phyloP scores from a whole-genome alignment of 164 flowering plant genomes.

The Akebia trifoliata region DNA sequence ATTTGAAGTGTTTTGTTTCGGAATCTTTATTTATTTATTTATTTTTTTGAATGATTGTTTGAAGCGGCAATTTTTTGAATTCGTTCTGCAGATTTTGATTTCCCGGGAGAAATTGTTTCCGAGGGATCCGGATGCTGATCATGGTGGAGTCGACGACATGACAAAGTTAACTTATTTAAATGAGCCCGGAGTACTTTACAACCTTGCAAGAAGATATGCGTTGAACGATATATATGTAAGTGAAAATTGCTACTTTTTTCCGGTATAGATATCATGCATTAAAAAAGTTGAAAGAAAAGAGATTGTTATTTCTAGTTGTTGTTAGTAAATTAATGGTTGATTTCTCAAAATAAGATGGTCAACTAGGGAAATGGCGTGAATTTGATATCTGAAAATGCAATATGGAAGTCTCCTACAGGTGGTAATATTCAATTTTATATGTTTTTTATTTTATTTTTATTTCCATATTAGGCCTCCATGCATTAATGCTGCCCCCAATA shows the following conservation, averaged over 20 bases:
- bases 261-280: too few species aligned
- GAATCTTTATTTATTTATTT: not conserved
- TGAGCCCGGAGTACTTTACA: conserved; percentile 94
- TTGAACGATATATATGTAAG: conserved; percentile 96
- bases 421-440: too few species aligned
- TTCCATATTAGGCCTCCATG: too few species aligned
- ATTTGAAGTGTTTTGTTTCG: not conserved
- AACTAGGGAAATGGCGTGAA: too few species aligned
- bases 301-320: not conserved
- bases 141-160: conserved; percentile 98
- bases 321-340: not conserved
- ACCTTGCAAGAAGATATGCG: conserved; percentile 78
- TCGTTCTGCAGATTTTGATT: not conserved
- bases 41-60: not conserved
- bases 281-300: not conserved
- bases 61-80: not conserved
- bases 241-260: conserved; percentile 5
- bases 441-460: too few species aligned
- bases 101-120: conserved; percentile 54
- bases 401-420: too few species aligned
- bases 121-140: conserved; percentile 86
- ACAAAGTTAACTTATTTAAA: conserved; percentile 91
- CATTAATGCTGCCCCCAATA: too few species aligned
- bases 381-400: too few species aligned
- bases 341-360: not conserved